Conservation (phyloP, 306 rosid species). For the Pyrus bretschneideri region DNA sequence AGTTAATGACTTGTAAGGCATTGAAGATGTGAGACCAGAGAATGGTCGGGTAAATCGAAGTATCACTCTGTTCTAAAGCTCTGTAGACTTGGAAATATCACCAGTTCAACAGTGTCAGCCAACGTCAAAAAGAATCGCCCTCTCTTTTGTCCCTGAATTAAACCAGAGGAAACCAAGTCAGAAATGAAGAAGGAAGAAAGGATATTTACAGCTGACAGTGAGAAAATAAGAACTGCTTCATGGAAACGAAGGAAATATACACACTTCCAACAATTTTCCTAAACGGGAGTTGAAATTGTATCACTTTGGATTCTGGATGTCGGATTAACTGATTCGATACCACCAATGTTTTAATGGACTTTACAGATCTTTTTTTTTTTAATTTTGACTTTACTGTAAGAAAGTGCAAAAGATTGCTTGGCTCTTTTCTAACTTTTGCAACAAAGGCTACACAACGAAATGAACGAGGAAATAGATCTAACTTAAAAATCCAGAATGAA, state of each 20-base stretch:
- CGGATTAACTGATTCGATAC: background rate
- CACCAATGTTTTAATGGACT: background rate
- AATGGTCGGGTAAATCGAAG: background rate
- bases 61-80: constrained; percentile 14
- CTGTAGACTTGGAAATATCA: constrained; percentile 19
- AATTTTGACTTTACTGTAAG: background rate
- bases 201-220: background rate
- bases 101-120: constrained; percentile 20
- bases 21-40: background rate
- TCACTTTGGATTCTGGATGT: background rate
- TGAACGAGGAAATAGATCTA: background rate
- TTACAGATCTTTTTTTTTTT: background rate
- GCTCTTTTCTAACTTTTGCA: background rate
- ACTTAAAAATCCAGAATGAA: background rate
- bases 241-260: background rate
- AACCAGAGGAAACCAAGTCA: background rate
- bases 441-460: background rate
- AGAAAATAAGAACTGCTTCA: background rate
- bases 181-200: background rate
- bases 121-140: constrained; percentile 25
- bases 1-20: background rate
- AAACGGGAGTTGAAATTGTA: background rate
- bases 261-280: background rate
- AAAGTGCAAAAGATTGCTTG: background rate
- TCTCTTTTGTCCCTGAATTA: constrained; percentile 23